Conservation (phyloP, 176 grass and related monocot species). For the Lolium rigidum region DNA sequence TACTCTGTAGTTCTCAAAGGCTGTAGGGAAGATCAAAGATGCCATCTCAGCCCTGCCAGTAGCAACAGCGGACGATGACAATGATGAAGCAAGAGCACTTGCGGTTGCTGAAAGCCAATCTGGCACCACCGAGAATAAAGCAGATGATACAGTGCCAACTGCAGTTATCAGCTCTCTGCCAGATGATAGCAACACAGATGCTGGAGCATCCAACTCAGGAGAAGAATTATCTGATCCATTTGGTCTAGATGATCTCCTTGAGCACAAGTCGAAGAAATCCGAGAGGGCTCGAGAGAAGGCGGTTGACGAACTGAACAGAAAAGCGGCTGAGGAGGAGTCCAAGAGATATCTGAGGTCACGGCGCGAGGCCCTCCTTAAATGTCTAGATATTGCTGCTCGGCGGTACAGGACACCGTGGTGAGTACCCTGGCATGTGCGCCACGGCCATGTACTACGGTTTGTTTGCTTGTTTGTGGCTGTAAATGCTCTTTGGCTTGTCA, state of each 20-base stretch:
- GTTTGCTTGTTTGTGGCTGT: background rate
- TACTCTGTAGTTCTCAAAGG: conserved; percentile 77
- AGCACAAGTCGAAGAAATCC: conserved; percentile 56
- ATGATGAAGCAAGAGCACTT: conserved; percentile 63
- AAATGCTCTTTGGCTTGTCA: conserved; percentile 38
- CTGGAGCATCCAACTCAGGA: background rate
- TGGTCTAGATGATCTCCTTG: conserved; percentile 77
- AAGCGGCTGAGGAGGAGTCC: conserved; percentile 53
- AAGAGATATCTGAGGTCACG: conserved; percentile 68
- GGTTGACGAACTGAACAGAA: conserved; percentile 42
- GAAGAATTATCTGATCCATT: conserved; percentile 77
- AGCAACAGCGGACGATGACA: conserved; percentile 73
- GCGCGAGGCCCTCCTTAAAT: conserved; percentile 81
- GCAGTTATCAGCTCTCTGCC: background rate
- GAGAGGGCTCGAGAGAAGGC: conserved; percentile 59
- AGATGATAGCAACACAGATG: background rate
- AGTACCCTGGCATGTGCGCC: conserved; percentile 15
- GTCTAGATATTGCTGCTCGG: conserved; percentile 82
- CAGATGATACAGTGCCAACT: background rate
- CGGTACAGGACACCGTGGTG: conserved; percentile 84
- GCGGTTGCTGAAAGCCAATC: conserved; percentile 54
- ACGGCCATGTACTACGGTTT: background rate
- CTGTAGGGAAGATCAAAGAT: conserved; percentile 89
- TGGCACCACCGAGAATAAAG: conserved; percentile 13
- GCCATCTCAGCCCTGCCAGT: conserved; percentile 66